These are phyloP conservation scores for Ceratocystis huliohia DNA, from an alignment of 2,329 filamentous ascomycete species.

Conservation along the genomic window DNA sequence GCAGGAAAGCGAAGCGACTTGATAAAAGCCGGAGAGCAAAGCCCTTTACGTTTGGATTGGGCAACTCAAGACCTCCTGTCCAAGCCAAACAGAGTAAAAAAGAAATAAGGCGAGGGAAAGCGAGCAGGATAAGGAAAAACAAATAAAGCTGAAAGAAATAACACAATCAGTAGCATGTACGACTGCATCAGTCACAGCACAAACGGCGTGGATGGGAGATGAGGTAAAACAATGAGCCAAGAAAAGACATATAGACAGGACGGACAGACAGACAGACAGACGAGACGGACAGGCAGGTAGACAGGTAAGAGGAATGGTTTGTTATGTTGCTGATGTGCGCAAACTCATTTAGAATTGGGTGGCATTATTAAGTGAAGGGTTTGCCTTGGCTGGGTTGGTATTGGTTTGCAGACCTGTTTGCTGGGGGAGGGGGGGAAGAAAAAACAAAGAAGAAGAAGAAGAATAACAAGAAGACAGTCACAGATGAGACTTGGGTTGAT, in stretches of 20 bases:
- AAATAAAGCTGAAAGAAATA: constrained; percentile 3
- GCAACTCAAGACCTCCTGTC: not conserved
- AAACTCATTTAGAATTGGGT: not conserved
- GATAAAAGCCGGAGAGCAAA: not conserved
- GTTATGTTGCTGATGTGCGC: not conserved
- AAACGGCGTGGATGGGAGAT: not conserved
- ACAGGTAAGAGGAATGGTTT: not conserved
- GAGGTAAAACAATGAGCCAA: constrained; percentile 9
- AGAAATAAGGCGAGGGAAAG: not conserved
- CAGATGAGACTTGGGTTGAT: constrained; percentile 8
- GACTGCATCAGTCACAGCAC: not conserved
- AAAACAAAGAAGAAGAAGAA: too few species aligned
- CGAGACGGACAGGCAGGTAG: not conserved
- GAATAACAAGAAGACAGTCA: not conserved
- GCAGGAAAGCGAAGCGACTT: too few species aligned
- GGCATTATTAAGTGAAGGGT: not conserved
- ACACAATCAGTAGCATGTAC: constrained; percentile 6
- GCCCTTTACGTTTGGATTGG: not conserved
- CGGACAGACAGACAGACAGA: not conserved
- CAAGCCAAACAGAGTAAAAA: not conserved
- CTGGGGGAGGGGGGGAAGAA: too few species aligned
- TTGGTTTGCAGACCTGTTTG: constrained; percentile 1
- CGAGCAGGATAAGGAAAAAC: not conserved
- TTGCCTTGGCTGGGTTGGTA: not conserved
- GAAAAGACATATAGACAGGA: not conserved